Base-by-base conservation (phyloP, 768 basidiomycete species). In the Suillus americanus region DNA sequence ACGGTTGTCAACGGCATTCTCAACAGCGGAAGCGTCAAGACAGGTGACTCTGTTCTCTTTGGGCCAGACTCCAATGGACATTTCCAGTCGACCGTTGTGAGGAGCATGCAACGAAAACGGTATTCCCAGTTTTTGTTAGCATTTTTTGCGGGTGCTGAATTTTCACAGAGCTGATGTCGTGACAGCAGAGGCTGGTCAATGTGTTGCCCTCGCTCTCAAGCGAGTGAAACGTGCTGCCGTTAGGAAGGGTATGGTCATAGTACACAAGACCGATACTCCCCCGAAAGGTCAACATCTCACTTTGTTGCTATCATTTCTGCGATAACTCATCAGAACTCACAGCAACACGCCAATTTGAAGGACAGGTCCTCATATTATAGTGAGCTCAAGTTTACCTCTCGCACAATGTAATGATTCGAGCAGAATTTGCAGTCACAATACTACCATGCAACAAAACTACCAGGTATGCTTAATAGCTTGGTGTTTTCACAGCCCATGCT, bases 51-150 rank as follows among this genome's bases (percentile, higher is more conserved):
- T 1, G 86, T 97, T 33, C 76, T 94, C 25, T 80, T 97, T 56
- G 97, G 97, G 1, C 97, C 97, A 1, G 97, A 99, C 74, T 86
- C 92, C 0, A 93, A 95, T 61, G 97, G 97, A 2, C 89, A 92
- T 70, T 99, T 90, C 76, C 85, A 88, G 66, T 83, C 85, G 45
- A 92, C 92, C 0, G 79, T 87, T 10, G 80, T 99, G 66, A 94
- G 92, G 80, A 91, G 88, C 68, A 99, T 99, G 79, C 96, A 99
- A 78, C 85, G 96, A 64, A 99, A 98, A 76, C 80, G 92, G 91
- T 90, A 56, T 40, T 82, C 72, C 20, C 64, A 13, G 67, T 40
- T 40, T n/a, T 41, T 30, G 60, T 37, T 41, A 18, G 38, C 28
- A 20, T 56, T 23, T 28, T n/a, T 55, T 37, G 60, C 62, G 23